Conservation (phyloP, 2,329 filamentous ascomycete genomes). For the Colletotrichum agaves region DNA sequence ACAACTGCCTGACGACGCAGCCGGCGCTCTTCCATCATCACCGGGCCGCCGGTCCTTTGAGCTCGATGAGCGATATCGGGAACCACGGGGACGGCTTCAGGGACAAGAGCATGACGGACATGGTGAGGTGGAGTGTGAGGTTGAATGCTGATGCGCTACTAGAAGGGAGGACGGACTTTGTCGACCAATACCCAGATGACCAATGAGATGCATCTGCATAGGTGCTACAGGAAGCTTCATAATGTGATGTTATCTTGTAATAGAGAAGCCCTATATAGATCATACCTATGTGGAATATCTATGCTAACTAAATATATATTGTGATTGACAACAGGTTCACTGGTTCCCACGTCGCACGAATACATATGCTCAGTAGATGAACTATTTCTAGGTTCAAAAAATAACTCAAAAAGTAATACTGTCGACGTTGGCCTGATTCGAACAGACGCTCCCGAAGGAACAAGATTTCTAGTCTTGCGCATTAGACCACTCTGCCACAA, state of each 20-base stretch:
- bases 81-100: conserved; percentile 46
- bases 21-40: conserved; percentile 61
- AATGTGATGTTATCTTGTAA: too few species aligned
- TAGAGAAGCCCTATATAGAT: too few species aligned
- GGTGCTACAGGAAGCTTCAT: too few species aligned
- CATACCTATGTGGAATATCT: too few species aligned
- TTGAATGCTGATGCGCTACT: conserved; percentile 53
- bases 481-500: conserved; percentile 19
- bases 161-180: conserved; percentile 45
- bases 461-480: conserved; percentile 18
- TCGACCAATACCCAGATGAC: conserved; percentile 45
- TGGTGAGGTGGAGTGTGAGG: conserved; percentile 52
- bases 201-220: not conserved
- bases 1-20: conserved; percentile 53
- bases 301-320: too few species aligned
- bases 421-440: conserved; percentile 9
- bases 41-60: conserved; percentile 49
- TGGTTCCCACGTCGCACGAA: too few species aligned
- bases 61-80: conserved; percentile 50
- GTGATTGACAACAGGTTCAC: too few species aligned
- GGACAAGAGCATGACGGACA: conserved; percentile 46
- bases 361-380: too few species aligned
- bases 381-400: too few species aligned
- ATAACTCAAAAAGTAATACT: not conserved
- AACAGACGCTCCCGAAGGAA: conserved; percentile 16